Evolutionary conservation across 1,284 basidiomycete genomes (phyloP).

Genomic region (Vanrija pseudolonga): DNA sequence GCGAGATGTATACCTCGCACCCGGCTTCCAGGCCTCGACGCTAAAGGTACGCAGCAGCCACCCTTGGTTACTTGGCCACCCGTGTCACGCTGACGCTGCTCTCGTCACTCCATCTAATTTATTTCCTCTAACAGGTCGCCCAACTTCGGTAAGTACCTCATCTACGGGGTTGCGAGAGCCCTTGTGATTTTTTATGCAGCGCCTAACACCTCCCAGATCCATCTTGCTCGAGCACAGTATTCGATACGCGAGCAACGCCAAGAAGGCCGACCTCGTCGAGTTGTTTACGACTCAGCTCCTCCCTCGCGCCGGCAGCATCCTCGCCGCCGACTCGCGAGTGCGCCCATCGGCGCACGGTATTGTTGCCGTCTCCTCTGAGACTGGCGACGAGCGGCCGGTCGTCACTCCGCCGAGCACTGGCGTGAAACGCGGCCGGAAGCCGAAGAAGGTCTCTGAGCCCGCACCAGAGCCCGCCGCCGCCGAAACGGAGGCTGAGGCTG

Average conservation of each 20-base stretch:
- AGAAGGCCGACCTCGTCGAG: constrained; percentile 78
- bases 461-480: neutral
- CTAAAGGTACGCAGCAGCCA: constrained; percentile 54
- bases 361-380: constrained; percentile 29
- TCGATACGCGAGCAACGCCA: constrained; percentile 69
- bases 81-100: neutral
- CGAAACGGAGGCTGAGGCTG: neutral
- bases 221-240: constrained; percentile 64
- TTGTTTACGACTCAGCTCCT: constrained; percentile 75
- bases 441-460: neutral
- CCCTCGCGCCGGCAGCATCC: constrained; percentile 56
- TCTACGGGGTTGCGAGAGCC: neutral
- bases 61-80: neutral
- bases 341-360: constrained; percentile 44
- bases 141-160: constrained; percentile 39
- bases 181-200: neutral
- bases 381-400: constrained; percentile 14
- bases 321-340: constrained; percentile 30
- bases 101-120: constrained; percentile 6
- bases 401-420: constrained; percentile 14
- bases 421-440: constrained; percentile 20
- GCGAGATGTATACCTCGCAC: constrained; percentile 63
- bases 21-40: constrained; percentile 72
- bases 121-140: constrained; percentile 32
- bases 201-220: constrained; percentile 9